phyloP scores from a whole-genome alignment of 352 stramenopile genomes.

The Aphanomyces invadans region DNA sequence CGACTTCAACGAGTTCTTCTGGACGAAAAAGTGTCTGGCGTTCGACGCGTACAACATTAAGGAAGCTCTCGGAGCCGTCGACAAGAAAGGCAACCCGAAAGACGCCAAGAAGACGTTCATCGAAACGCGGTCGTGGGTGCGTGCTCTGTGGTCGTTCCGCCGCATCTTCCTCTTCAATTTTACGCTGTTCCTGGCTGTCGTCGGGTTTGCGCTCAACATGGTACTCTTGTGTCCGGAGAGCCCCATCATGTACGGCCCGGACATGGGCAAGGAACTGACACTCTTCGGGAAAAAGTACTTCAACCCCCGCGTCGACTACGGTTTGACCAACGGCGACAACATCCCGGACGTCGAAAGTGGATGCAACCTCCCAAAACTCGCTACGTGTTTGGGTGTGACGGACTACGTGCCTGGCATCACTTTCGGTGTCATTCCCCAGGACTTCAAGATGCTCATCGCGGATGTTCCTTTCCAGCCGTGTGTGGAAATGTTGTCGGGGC shows the following conservation, averaged over 20 bases:
- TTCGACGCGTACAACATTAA: constrained; percentile 56
- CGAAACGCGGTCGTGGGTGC: constrained; percentile 71
- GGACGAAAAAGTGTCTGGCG: constrained; percentile 80
- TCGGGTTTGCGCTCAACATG: constrained; percentile 66
- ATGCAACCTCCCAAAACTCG: constrained; percentile 61
- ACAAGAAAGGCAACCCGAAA: constrained; percentile 79
- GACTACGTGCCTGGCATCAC: constrained; percentile 34
- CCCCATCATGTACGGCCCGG: constrained; percentile 60
- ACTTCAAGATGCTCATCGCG: constrained; percentile 63
- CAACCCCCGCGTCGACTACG: constrained; percentile 30
- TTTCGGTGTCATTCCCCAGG: constrained; percentile 48
- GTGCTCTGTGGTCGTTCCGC: constrained; percentile 66
- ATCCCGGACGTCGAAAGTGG: constrained; percentile 13
- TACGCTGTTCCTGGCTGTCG: constrained; percentile 52
- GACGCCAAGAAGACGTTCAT: constrained; percentile 78
- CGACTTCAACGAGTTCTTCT: constrained; percentile 87
- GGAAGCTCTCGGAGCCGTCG: constrained; percentile 58
- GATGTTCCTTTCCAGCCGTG: constrained; percentile 69
- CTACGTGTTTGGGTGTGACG: constrained; percentile 53
- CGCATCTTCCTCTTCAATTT: constrained; percentile 81
- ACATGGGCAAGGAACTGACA: constrained; percentile 44
- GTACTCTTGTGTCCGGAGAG: constrained; percentile 72
- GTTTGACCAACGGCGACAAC: constrained; percentile 28
- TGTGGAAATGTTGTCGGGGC: constrained; percentile 43
- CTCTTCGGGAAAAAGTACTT: constrained; percentile 52